These are phyloP conservation scores for Chenopodium album DNA, from an alignment of 148 eudicot species.

Conservation along the genomic window DNA sequence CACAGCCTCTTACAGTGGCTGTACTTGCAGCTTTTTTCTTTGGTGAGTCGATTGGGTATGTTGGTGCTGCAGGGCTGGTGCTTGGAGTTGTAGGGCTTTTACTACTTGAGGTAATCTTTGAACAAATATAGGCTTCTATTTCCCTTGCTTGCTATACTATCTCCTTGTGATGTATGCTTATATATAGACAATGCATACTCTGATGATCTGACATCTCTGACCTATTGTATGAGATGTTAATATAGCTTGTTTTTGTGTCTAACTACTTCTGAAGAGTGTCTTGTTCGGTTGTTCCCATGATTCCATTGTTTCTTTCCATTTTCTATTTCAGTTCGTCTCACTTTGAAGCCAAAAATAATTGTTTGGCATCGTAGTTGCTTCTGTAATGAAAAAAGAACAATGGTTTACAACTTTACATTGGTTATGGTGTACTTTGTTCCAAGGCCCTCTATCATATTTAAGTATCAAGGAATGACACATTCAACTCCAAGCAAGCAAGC, in stretches of 20 bases:
- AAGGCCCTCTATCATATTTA: not conserved
- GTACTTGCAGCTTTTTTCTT: slow-evolving; percentile 82
- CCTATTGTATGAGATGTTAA: not conserved
- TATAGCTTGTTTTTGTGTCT: not conserved
- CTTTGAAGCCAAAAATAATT: not conserved
- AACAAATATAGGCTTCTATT: not conserved
- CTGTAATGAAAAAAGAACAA: not conserved
- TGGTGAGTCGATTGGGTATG: slow-evolving; percentile 87
- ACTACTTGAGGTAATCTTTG: slow-evolving; percentile 77
- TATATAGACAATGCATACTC: not conserved
- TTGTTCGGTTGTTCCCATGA: no score
- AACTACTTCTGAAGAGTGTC: not conserved
- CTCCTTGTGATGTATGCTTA: not conserved
- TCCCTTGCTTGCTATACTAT: not conserved
- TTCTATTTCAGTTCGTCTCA: not conserved
- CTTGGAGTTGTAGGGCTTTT: slow-evolving; percentile 92
- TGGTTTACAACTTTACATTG: not conserved
- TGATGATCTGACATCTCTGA: not conserved
- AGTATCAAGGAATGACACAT: no score
- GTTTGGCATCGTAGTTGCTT: not conserved
- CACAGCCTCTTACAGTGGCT: slow-evolving; percentile 98
- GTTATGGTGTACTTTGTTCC: not conserved
- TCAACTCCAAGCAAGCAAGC: no score
- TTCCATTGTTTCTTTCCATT: not conserved
- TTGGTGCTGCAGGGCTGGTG: slow-evolving; percentile 91